Evolutionary conservation across 345 rosid genomes (phyloP).

Genomic region (Ceriops tagal): DNA sequence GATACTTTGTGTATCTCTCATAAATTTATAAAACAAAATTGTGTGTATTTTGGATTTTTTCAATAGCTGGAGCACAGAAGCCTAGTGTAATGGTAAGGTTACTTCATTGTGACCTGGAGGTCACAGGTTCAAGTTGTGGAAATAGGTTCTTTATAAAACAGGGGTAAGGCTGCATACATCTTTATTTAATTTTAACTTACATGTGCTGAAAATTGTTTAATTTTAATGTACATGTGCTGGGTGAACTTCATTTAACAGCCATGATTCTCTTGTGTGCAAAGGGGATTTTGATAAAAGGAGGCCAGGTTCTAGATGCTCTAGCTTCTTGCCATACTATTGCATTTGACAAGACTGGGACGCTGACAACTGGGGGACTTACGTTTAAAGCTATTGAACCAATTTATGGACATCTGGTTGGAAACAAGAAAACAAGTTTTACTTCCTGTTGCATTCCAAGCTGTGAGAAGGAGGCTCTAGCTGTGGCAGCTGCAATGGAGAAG

Average conservation of each 20-base stretch:
- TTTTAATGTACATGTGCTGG: background rate
- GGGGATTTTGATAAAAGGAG: constrained; percentile 98
- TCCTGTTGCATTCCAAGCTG: constrained; percentile 82
- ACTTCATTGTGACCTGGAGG: no score
- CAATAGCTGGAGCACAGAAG: background rate
- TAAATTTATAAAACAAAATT: background rate
- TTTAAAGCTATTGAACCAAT: constrained; percentile 95
- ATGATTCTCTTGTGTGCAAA: constrained; percentile 25
- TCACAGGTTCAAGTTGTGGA: no score
- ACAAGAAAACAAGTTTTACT: constrained; percentile 20
- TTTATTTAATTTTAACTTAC: no score
- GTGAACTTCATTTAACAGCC: constrained; percentile 9
- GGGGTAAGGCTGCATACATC: no score
- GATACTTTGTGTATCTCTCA: background rate
- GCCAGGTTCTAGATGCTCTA: constrained; percentile 88
- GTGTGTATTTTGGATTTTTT: background rate
- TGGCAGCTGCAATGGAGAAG: constrained; percentile 99
- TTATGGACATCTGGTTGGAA: constrained; percentile 60
- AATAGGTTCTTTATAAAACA: no score
- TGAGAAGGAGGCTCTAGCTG: constrained; percentile 97
- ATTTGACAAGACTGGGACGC: constrained; percentile 98
- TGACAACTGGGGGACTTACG: constrained; percentile 93
- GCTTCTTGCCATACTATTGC: constrained; percentile 90
- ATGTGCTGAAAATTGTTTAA: background rate
- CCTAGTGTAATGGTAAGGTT: no score